Evolutionary conservation across 345 rosid genomes (phyloP), one percentile per base, ranked within the genome.

Genomic region (Populus ilicifolia): DNA sequence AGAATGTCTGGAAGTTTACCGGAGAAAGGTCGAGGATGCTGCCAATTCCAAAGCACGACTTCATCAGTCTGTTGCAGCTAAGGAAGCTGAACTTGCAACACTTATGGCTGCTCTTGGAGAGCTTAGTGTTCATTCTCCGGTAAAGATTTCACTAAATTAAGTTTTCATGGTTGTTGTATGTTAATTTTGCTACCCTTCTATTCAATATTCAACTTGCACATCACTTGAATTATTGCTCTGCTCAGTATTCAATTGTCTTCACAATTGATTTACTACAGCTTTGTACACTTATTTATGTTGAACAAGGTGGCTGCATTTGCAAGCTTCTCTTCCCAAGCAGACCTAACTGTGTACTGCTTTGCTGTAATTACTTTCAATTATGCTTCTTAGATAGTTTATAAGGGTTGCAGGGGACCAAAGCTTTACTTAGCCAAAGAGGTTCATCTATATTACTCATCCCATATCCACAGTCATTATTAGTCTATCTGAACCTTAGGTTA

Each of bases 1-100:
- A 76, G 96, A 95, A 76, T 95, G 99, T 86, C 84, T 95, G 66
- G 93, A 92, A 88, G 89, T 95, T 65, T 95, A 95, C 77, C 87
- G 86, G 76, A 90, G 96, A 80, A 95, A 93, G 87, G 98, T 95
- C 18, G 97, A 95, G 39, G 99, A 92, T 68, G 97, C 96, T 78
- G 94, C 93, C 81, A 89, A 90, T 88, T 85, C 89, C 23, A 95
- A 95, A 86, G 98, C 96, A 66, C 82, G 91, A 67, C 97, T 95
- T 83, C 89, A 93, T 88, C 98, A 95, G 74, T 90, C 92, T 80
- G 91, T 95, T 86, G 98, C 97, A 73, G 84, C 97, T 59, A 90
- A 88, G 72, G 99, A 95, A 88, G 98, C 99, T 69, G 99, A 95
- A 84, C 86, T 93, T 81, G 98, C 99, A 68, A 90, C 98, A 33